These are phyloP conservation scores for Colletotrichum australisinense DNA, from an alignment of 2,329 filamentous ascomycete species.

Conservation along the genomic window DNA sequence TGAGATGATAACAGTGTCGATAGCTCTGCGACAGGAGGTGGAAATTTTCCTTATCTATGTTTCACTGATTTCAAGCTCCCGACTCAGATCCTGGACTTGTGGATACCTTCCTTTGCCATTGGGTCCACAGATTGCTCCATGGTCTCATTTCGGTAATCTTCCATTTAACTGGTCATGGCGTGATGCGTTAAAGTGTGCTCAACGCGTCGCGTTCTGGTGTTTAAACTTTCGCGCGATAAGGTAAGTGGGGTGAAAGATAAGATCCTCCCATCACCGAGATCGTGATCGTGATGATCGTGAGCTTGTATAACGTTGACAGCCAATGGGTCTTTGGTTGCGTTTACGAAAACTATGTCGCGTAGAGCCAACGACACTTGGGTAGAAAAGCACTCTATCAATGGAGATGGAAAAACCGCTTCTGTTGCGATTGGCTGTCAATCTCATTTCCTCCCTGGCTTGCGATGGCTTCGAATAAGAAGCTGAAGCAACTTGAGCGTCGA, in stretches of 20 bases:
- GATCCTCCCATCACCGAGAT: neutral
- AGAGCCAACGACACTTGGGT: no score
- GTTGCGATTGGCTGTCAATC: no score
- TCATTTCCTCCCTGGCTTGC: no score
- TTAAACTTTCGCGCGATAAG: neutral
- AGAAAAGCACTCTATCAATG: no score
- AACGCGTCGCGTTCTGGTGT: conserved; percentile 7
- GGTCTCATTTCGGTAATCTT: conserved; percentile 9
- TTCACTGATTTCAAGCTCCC: neutral
- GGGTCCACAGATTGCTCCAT: conserved; percentile 19
- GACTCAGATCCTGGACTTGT: conserved; percentile 3
- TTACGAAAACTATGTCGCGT: no score
- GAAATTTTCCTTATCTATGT: conserved; percentile 25
- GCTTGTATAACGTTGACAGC: neutral
- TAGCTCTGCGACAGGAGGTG: conserved; percentile 4
- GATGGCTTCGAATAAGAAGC: no score
- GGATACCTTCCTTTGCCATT: neutral
- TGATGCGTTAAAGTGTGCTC: neutral
- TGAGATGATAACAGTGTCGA: conserved; percentile 2
- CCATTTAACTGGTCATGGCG: conserved; percentile 12
- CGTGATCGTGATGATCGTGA: neutral
- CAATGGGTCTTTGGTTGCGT: no score
- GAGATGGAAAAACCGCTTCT: no score
- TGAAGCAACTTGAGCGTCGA: no score
- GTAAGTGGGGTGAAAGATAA: neutral